These are phyloP conservation scores for Ogataea hybrid DNA, from an alignment of 1,139 yeast species.

Conservation along the genomic window DNA sequence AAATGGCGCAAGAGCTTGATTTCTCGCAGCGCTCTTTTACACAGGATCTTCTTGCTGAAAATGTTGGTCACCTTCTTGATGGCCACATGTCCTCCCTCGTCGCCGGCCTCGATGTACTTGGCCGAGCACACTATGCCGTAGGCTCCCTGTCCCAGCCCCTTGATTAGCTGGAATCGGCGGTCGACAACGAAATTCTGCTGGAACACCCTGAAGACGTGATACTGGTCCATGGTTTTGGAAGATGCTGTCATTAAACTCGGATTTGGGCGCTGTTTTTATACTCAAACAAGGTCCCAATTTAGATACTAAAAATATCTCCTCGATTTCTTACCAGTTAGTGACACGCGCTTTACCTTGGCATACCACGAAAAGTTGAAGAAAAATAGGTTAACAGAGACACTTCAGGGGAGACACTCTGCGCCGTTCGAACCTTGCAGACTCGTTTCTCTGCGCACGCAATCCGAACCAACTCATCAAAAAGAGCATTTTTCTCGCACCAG, in stretches of 20 bases:
- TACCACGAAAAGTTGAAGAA: conserved; percentile 7
- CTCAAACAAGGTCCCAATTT: conserved; percentile 1
- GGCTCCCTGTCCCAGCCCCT: conserved; percentile 96
- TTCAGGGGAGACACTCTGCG: too few species aligned
- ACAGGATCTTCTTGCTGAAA: conserved; percentile 80
- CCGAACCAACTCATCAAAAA: too few species aligned
- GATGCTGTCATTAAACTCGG: background rate
- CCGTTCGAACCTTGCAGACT: background rate
- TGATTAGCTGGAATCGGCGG: conserved; percentile 76
- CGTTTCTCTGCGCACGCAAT: too few species aligned
- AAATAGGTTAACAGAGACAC: conserved; percentile 4
- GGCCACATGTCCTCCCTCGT: conserved; percentile 82
- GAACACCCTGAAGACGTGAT: conserved; percentile 51
- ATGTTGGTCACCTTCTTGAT: conserved; percentile 93
- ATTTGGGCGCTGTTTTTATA: background rate
- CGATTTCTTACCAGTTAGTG: conserved; percentile 1
- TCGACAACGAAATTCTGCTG: conserved; percentile 91
- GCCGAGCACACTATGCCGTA: conserved; percentile 97
- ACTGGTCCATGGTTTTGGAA: conserved; percentile 20
- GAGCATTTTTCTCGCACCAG: too few species aligned
- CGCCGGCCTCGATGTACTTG: conserved; percentile 65
- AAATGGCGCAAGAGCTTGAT: conserved; percentile 84
- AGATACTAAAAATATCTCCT: conserved; percentile 11
- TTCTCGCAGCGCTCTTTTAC: conserved; percentile 89
- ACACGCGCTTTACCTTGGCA: conserved; percentile 10